Percentiles rank a stretch among this genome's conserved stretches.
phyloP scores from a whole-genome alignment of 768 basidiomycete genomes.

The Hortiboletus flavorubellus region DNA sequence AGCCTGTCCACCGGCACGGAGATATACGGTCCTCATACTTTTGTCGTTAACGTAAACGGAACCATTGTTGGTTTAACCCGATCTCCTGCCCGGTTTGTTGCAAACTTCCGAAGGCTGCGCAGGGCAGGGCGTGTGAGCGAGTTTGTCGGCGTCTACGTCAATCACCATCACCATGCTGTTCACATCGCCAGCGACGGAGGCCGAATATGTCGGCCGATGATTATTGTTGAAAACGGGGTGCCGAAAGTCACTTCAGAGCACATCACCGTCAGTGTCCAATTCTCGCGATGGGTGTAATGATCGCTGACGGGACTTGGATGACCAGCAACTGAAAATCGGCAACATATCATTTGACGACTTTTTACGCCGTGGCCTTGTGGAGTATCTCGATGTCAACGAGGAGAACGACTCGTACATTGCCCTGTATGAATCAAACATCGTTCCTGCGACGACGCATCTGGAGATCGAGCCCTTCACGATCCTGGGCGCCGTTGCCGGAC shows the following conservation, averaged over 20 bases:
- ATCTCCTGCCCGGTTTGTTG: conserved; percentile 79
- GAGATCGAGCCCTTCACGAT: conserved; percentile 99
- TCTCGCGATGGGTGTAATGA: neutral
- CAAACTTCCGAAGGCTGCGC: conserved; percentile 87
- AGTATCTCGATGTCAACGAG: conserved; percentile 98
- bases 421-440: conserved; percentile 86
- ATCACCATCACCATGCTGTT: conserved; percentile 91
- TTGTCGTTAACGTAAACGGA: conserved; percentile 96
- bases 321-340: conserved; percentile 75
- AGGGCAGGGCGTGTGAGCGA: conserved; percentile 91
- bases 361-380: conserved; percentile 85
- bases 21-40: conserved; percentile 90
- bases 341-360: conserved; percentile 90
- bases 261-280: conserved; percentile 50
- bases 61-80: conserved; percentile 92
- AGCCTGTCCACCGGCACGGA: conserved; percentile 89
- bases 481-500: conserved; percentile 94
- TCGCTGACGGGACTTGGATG: conserved; percentile 7
- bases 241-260: conserved; percentile 80
- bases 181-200: conserved; percentile 98
- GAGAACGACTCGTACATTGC: conserved; percentile 98
- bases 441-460: conserved; percentile 82
- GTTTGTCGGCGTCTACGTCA: conserved; percentile 95
- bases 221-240: conserved; percentile 84
- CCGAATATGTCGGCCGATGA: conserved; percentile 94